These are phyloP conservation scores for Xylariaceae sp. DNA, from an alignment of 2,329 filamentous ascomycete species.

Conservation along the genomic window DNA sequence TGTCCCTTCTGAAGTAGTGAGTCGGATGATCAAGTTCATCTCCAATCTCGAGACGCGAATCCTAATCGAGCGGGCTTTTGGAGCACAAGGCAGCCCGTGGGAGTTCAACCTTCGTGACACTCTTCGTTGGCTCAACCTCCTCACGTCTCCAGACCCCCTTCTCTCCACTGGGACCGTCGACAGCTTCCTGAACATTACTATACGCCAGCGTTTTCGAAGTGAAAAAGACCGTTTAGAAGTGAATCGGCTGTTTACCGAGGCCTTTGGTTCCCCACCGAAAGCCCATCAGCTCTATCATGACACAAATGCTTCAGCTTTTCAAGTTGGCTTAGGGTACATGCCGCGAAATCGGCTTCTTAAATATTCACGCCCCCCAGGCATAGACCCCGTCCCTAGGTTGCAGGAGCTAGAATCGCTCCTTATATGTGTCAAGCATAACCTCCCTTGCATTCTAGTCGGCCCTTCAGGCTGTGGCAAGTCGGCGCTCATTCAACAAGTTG, in stretches of 20 bases:
- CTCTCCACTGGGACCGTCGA: conserved; percentile 54
- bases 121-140: conserved; percentile 75
- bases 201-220: conserved; percentile 81
- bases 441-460: conserved; percentile 86
- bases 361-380: conserved; percentile 44
- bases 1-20: conserved; percentile 53
- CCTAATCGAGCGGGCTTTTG: conserved; percentile 52
- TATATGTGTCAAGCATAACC: conserved; percentile 76
- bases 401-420: conserved; percentile 78
- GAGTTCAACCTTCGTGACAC: conserved; percentile 93
- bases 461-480: conserved; percentile 84
- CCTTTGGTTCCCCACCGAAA: conserved; percentile 51
- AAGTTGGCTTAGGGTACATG: conserved; percentile 74
- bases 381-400: conserved; percentile 53
- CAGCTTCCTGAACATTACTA: conserved; percentile 76
- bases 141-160: conserved; percentile 55
- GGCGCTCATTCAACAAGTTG: conserved; percentile 69
- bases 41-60: conserved; percentile 70
- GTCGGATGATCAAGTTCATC: conserved; percentile 72
- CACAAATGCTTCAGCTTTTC: conserved; percentile 58
- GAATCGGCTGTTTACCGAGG: conserved; percentile 57
- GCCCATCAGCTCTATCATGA: conserved; percentile 66
- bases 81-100: conserved; percentile 72
- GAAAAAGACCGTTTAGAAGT: conserved; percentile 61
- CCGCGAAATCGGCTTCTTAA: conserved; percentile 52